Percentiles rank a stretch among this genome's conserved stretches.
Evolutionary conservation across 164 flowering plant species (phyloP).

Genomic region (Chimonanthus salicifolius): DNA sequence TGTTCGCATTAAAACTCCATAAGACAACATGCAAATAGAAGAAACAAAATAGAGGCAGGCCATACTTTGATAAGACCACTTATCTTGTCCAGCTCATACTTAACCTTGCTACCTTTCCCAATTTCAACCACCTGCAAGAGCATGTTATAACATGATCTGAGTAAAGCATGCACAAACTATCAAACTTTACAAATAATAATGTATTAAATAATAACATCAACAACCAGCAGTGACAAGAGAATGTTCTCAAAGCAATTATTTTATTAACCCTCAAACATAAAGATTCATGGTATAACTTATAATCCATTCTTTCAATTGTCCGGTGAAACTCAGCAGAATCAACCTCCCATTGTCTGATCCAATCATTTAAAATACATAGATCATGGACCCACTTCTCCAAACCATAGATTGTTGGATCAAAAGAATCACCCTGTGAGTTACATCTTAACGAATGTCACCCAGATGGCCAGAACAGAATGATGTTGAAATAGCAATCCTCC

Average conservation of each 20-base stretch:
- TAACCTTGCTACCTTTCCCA: conserved; percentile 84
- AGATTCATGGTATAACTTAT: background rate
- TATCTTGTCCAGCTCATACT: conserved; percentile 85
- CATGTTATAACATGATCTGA: background rate
- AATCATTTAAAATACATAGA: too few relatives aligned
- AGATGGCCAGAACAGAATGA: too few relatives aligned
- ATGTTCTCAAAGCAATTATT: background rate
- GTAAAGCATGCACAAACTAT: background rate
- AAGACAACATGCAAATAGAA: conserved; percentile 3
- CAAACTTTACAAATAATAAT: background rate
- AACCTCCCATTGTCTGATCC: background rate
- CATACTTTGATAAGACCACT: conserved; percentile 72
- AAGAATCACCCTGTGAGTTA: background rate
- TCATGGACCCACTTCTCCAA: background rate
- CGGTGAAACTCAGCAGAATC: background rate
- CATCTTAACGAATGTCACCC: background rate
- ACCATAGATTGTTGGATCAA: background rate
- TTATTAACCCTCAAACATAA: background rate
- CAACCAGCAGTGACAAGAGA: background rate
- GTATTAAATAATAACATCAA: background rate
- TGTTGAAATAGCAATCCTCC: too few relatives aligned
- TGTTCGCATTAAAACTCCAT: background rate
- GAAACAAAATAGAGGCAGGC: background rate
- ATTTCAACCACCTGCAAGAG: conserved; percentile 73
- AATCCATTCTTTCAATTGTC: background rate